Evolutionary conservation across 257 asterid genomes (phyloP), one percentile per base, ranked within the genome.

Genomic region (Fraxinus cuspidata): DNA sequence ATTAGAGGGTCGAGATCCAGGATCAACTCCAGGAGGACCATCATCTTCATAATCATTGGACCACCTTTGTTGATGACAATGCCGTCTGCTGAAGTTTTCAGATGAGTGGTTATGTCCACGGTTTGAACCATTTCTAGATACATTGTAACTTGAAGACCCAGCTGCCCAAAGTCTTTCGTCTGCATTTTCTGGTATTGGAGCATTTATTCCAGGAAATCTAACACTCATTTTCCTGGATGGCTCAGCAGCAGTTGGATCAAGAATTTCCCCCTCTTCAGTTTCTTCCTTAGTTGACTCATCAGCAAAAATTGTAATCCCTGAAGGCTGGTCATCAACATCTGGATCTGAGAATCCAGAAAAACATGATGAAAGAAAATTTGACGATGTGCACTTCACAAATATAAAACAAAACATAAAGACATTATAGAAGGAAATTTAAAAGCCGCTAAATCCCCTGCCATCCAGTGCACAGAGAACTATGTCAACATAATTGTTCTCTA

Each of bases 241-340:
- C 58, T 83, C 87, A 2, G 64, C 27, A 47, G 18, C 27, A 77
- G 81, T 75, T 27, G 71, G 76, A 56, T 82, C 94, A 19, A 85
- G 90, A 78, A 93, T 88, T 79, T 90, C 96, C 51, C 94, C 97
- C 81, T 92, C 96, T 83, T 88, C 94, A 18, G 78, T 71, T 71
- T 88, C 96, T 74, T 83, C 91, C 81, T 77, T 79, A 21, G 1
- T 71, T 81, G 72, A 75, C 74, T 88, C 96, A 21, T 88, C 97
- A 25, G 90, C 96, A 83, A 92, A 93, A 71, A 96, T 96, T 53
- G 96, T 96, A 71, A 96, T 92, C 51, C 99, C 99, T 7, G 99
- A 96, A 66, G 99, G 97, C 83, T 83, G 88, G 74, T 90, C 91
- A 78, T 87, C 92, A 63, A 72, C 81, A 34, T 96, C 93, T 64